phyloP scores from a whole-genome alignment of 495 filamentous ascomycete species.

The Gamarada debralockiae region DNA sequence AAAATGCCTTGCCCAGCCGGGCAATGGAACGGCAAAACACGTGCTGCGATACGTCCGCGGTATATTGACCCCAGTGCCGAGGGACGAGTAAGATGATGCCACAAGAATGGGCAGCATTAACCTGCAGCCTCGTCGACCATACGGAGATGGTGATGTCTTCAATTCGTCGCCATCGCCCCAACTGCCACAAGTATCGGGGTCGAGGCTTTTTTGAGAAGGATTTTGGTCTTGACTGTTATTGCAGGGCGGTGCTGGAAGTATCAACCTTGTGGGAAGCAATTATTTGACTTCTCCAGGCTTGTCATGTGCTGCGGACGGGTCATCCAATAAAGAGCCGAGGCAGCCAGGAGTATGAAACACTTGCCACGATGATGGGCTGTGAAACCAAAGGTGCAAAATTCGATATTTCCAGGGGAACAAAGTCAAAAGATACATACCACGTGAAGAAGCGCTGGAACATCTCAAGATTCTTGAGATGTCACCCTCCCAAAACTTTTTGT shows the following conservation, averaged over 20 bases:
- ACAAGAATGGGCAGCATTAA: background rate
- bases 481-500: too few species aligned
- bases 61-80: slow-evolving; percentile 13
- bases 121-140: slow-evolving; percentile 16
- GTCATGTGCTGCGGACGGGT: background rate
- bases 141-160: background rate
- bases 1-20: background rate
- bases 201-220: background rate
- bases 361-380: background rate
- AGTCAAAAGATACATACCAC: too few species aligned
- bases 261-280: background rate
- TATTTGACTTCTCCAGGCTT: background rate
- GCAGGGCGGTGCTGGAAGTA: background rate
- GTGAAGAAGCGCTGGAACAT: too few species aligned
- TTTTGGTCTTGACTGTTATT: background rate
- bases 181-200: background rate
- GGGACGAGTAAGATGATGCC: slow-evolving; percentile 9
- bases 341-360: background rate
- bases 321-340: background rate
- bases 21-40: background rate
- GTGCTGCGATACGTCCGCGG: slow-evolving; percentile 15
- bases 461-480: too few species aligned
- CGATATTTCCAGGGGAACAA: too few species aligned
- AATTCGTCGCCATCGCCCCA: background rate
- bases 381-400: too few species aligned